Conservation (phyloP, 23 red algal species). For the Gracilaria domingensis region DNA sequence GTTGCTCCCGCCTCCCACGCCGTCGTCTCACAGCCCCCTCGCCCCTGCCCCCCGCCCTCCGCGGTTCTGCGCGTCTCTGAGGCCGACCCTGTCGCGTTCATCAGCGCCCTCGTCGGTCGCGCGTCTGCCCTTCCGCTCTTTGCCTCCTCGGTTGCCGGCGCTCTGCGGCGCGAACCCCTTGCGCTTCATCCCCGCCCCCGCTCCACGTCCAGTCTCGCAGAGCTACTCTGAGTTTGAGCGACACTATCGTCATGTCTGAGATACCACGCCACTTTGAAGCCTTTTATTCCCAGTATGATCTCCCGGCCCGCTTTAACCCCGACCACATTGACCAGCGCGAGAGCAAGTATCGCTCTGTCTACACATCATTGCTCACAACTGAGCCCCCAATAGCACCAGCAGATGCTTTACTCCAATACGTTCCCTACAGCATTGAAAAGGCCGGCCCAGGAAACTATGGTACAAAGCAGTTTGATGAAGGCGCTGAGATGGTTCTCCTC, state of each 20-base stretch:
- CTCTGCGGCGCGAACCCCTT: too few relatives aligned
- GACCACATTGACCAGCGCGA: neutral
- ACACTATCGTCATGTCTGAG: neutral
- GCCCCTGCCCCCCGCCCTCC: neutral
- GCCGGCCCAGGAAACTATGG: slow-evolving; percentile 53
- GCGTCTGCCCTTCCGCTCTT: too few relatives aligned
- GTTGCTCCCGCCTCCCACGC: neutral
- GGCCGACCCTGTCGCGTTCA: too few relatives aligned
- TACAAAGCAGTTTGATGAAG: slow-evolving; percentile 31
- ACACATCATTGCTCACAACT: slow-evolving; percentile 16
- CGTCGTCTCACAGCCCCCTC: neutral
- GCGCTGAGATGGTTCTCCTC: slow-evolving; percentile 58
- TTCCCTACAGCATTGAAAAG: slow-evolving; percentile 37
- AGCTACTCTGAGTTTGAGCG: neutral
- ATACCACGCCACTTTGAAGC: neutral
- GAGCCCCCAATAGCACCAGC: neutral
- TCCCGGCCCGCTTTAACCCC: neutral
- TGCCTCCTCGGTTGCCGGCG: too few relatives aligned
- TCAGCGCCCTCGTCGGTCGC: too few relatives aligned
- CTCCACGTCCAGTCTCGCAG: neutral
- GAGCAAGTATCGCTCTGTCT: neutral
- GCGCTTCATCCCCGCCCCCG: neutral
- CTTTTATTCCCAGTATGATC: neutral
- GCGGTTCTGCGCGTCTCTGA: neutral
- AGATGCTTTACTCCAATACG: neutral